These are phyloP conservation scores for Acidomyces sp. DNA, from an alignment of 495 filamentous ascomycete species.

Conservation along the genomic window DNA sequence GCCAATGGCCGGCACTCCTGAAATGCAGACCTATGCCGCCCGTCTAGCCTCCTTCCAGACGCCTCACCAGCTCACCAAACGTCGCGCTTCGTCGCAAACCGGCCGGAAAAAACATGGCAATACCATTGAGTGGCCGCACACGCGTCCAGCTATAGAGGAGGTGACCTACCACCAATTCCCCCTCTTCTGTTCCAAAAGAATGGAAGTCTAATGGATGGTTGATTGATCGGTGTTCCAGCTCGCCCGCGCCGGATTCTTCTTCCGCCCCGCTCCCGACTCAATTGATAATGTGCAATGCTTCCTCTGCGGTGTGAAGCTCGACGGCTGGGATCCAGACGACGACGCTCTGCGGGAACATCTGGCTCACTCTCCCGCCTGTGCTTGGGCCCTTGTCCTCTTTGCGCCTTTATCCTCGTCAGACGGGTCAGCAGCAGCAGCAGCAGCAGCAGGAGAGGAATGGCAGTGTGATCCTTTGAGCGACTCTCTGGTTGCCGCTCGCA, in stretches of 20 bases:
- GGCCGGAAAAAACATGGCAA: conserved; percentile 39
- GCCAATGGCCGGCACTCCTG: conserved; percentile 7
- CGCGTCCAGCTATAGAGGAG: conserved; percentile 47
- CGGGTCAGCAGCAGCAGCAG: conserved; percentile 50
- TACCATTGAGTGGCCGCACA: conserved; percentile 63
- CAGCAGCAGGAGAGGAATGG: conserved; percentile 40
- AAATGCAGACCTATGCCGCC: conserved; percentile 46
- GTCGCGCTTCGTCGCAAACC: conserved; percentile 47
- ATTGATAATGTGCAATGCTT: conserved; percentile 88
- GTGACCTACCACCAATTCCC: too few species aligned
- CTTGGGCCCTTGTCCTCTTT: conserved; percentile 71
- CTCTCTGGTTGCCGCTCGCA: conserved; percentile 59
- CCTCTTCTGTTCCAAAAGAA: too few species aligned
- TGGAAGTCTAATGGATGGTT: too few species aligned
- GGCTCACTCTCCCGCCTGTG: conserved; percentile 65
- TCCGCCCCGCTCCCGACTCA: conserved; percentile 54
- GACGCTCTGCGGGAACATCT: conserved; percentile 72
- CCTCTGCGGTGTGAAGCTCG: conserved; percentile 61
- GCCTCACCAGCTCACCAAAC: conserved; percentile 45
- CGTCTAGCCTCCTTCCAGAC: conserved; percentile 64
- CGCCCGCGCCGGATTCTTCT: conserved; percentile 83
- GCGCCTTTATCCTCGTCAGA: too few species aligned
- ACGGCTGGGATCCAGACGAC: conserved; percentile 81
- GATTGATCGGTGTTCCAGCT: conserved; percentile 40
- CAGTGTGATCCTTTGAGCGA: conserved; percentile 50